These are phyloP conservation scores for Pseudognaphalium luteoalbum DNA, from an alignment of 129 eudicot species.

Conservation along the genomic window DNA sequence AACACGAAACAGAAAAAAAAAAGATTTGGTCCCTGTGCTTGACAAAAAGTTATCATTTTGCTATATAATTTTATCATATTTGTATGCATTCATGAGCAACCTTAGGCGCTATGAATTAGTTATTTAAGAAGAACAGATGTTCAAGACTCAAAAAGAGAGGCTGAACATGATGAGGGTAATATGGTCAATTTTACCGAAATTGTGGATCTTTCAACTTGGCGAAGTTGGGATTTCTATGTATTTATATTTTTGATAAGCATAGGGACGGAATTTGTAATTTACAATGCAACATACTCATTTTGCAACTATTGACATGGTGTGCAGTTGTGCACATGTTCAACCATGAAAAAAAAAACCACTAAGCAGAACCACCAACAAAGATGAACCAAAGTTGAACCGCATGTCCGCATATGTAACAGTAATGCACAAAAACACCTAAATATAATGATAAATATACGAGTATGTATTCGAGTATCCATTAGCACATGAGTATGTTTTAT, in stretches of 20 bases:
- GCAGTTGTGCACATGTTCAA: slow-evolving; percentile 1
- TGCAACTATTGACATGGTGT: not conserved
- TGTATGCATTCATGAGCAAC: not conserved
- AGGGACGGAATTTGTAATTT: not conserved
- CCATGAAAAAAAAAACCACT: not conserved
- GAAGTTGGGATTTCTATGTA: not conserved
- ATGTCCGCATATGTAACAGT: not conserved
- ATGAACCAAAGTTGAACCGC: slow-evolving; percentile 1
- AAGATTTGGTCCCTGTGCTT: not conserved
- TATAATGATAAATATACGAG: not conserved
- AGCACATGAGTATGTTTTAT: no score
- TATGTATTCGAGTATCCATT: not conserved
- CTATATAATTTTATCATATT: not conserved
- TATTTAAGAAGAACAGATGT: no score
- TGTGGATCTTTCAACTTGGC: not conserved
- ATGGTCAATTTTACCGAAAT: not conserved
- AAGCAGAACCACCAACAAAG: slow-evolving; percentile 7
- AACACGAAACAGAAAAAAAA: slow-evolving; percentile 25
- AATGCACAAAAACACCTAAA: not conserved
- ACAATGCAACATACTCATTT: not conserved
- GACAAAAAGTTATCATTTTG: not conserved
- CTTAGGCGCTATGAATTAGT: not conserved
- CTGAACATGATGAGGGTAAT: not conserved
- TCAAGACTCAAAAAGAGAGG: not conserved
- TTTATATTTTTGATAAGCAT: not conserved